Evolutionary conservation across 345 rosid genomes (phyloP).

Genomic region (Bruguiera gymnorhiza): DNA sequence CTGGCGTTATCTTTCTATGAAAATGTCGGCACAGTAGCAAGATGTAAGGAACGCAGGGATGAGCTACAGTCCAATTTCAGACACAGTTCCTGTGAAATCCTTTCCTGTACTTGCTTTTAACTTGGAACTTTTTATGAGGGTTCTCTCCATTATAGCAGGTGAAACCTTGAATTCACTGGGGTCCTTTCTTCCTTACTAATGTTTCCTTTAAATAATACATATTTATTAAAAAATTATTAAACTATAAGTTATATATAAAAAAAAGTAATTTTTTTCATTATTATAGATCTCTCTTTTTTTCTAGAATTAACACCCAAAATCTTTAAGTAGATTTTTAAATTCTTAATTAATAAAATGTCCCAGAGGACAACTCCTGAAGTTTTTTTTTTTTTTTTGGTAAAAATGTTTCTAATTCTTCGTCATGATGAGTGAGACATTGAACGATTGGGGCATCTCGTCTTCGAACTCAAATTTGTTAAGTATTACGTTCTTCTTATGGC

Average conservation of each 20-base stretch:
- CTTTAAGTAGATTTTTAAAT: no score
- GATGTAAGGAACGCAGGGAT: not conserved
- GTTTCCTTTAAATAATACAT: no score
- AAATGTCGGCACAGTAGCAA: slow-evolving; percentile 1
- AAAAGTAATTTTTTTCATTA: no score
- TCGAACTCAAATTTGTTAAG: not conserved
- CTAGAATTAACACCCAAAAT: no score
- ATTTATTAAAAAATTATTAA: no score
- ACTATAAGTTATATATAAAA: no score
- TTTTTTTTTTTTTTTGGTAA: no score
- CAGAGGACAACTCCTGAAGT: no score
- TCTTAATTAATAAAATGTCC: no score
- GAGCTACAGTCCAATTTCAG: not conserved
- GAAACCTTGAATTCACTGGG: slow-evolving; percentile 10
- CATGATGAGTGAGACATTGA: not conserved
- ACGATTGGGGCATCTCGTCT: not conserved
- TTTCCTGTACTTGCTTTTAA: not conserved
- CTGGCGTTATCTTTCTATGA: not conserved
- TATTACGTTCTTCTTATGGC: not conserved
- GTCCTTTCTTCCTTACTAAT: not conserved
- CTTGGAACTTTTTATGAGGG: not conserved
- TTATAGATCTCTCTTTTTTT: no score
- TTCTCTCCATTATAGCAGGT: slow-evolving; percentile 2
- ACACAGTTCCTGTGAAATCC: not conserved
- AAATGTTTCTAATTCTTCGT: not conserved